Base-by-base conservation (phyloP, 805 yeast species). In the Lipomyces yamadae region DNA sequence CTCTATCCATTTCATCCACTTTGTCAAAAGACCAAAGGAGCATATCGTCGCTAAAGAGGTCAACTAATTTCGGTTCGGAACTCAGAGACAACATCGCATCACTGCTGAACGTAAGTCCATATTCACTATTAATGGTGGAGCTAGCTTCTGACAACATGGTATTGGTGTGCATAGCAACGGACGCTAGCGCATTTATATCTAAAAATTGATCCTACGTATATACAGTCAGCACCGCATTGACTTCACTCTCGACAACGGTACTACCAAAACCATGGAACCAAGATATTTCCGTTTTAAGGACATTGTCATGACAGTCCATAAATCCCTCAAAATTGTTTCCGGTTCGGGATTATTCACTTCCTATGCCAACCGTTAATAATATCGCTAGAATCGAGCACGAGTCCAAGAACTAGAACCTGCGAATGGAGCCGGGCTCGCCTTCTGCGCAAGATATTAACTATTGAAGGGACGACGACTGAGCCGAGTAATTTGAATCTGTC, bases 181-280 rank as follows among this genome's bases (percentile, higher is more conserved):
- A 29, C 15, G 55, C 7, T 29, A 11, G 2, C 15, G 55, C 11
- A 24, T 13, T 24, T 24, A 56, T n/a, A 11, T 61, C 56, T 13
- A 61, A 6, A 45, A 61, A 61, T n/a, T 56, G 58, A 2, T 61
- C 64, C 64, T 61, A 33, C 29, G 37, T 35, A 7, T 15, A n/a
- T 35, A 13, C 56, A 61, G n/a, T 37, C 30, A 61, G 24, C 42
- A 15, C 8, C 35, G 10, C 1, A 39, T 15, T 15, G 11, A 33
- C 30, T 35, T 48, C 32, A 18, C 32, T 24, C 15, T 2, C 56
- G 50, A 13, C 10, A 50, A 13, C 2, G 50, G 54, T 29, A 48
- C n/a, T 33, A 13, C 55, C 61, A 59, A 57, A 42, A 57, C 24
- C 45, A 37, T 18, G 30, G 13, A 52, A 45, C 53, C 57, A 30